Evolutionary conservation across 164 flowering plant species (phyloP).

Genomic region (Umbilicus rupestris): DNA sequence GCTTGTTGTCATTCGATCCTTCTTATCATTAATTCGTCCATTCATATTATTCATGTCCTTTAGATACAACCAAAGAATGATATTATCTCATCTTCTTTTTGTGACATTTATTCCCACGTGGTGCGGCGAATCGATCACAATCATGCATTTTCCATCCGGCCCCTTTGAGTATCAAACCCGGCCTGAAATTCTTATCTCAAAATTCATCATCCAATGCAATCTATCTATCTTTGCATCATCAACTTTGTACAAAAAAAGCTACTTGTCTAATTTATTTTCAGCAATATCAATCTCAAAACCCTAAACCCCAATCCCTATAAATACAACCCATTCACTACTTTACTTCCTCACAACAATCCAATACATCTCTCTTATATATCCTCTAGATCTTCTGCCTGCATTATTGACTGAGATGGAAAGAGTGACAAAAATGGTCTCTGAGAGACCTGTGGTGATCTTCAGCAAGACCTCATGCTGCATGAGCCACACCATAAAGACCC

Average conservation of each 20-base stretch:
- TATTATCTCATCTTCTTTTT: constrained; percentile 1
- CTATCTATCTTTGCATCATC: not conserved
- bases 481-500: constrained; percentile 9
- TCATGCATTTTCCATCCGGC: not conserved
- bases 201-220: not conserved
- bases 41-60: not conserved
- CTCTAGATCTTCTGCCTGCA: not conserved
- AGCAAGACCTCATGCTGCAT: constrained; percentile 12
- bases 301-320: not conserved
- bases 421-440: constrained; percentile 8
- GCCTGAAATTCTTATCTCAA: not conserved
- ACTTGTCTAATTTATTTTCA: too few relatives aligned
- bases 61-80: constrained; percentile 1
- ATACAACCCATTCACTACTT: not conserved
- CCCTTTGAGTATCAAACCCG: not conserved
- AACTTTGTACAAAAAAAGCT: too few relatives aligned
- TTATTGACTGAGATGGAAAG: constrained; percentile 3
- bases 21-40: not conserved
- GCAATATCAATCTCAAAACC: too few relatives aligned
- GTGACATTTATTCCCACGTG: not conserved
- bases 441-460: constrained; percentile 10
- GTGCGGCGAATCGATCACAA: constrained; percentile 1
- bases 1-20: too few relatives aligned
- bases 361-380: not conserved
- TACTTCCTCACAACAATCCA: not conserved